These are phyloP conservation scores for Trichophyton simii DNA, from an alignment of 2,329 filamentous ascomycete genomes.

Conservation along the genomic window DNA sequence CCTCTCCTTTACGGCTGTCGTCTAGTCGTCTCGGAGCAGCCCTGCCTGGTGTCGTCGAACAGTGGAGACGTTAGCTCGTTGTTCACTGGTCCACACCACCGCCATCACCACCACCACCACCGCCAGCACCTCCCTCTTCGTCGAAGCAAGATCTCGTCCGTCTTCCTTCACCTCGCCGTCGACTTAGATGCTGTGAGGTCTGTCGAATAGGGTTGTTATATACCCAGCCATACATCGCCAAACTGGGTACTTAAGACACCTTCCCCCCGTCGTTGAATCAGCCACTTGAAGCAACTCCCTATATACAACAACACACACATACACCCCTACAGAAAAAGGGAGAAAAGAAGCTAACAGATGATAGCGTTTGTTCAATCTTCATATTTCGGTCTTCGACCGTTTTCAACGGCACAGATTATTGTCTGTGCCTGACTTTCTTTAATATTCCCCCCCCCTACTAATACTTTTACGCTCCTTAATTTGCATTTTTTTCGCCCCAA, in stretches of 20 bases:
- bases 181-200: conserved; percentile 1
- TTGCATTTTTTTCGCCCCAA: conserved; percentile 25
- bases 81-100: conserved; percentile 14
- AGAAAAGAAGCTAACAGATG: not conserved
- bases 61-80: conserved; percentile 14
- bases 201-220: not conserved
- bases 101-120: too few species aligned
- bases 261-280: too few species aligned
- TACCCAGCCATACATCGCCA: conserved; percentile 16
- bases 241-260: conserved; percentile 28
- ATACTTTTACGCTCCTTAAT: conserved; percentile 41
- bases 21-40: not conserved
- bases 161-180: conserved; percentile 17
- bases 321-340: not conserved
- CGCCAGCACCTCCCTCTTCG: conserved; percentile 19
- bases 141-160: conserved; percentile 10
- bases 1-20: not conserved
- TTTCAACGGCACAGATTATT: conserved; percentile 26
- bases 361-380: not conserved
- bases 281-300: too few species aligned
- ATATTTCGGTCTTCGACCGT: conserved; percentile 17
- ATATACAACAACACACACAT: too few species aligned
- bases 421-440: conserved; percentile 33
- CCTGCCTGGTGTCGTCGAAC: not conserved
- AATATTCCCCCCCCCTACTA: conserved; percentile 40